Evolutionary conservation across 2,329 filamentous ascomycete genomes (phyloP).

Genomic region (Arthrobotrys musiformis): DNA sequence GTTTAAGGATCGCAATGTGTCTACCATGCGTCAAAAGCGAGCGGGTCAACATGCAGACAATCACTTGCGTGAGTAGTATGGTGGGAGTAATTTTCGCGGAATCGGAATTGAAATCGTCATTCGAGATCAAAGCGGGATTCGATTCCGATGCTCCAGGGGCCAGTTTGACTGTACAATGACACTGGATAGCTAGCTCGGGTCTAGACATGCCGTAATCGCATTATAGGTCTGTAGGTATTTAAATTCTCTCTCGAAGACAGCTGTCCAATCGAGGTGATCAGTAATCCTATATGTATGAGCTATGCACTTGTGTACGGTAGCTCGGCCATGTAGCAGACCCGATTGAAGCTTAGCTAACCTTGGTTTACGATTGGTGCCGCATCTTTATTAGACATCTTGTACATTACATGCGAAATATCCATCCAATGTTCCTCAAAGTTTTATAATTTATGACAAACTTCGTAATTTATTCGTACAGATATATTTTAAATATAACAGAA

Average conservation of each 20-base stretch:
- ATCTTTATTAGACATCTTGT: neutral
- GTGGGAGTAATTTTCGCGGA: conserved; percentile 19
- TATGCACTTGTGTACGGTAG: neutral
- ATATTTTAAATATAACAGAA: neutral
- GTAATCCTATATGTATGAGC: neutral
- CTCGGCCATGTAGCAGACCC: neutral
- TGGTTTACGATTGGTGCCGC: neutral
- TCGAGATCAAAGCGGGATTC: conserved; percentile 7
- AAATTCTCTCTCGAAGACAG: neutral
- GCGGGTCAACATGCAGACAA: neutral
- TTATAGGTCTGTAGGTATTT: neutral
- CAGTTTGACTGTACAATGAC: conserved; percentile 17
- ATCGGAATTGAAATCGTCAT: conserved; percentile 22
- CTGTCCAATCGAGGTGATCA: conserved; percentile 3
- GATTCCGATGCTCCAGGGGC: neutral
- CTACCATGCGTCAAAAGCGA: conserved; percentile 12
- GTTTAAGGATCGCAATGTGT: neutral
- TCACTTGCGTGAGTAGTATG: neutral
- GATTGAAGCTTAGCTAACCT: neutral
- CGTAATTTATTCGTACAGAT: too few relatives aligned
- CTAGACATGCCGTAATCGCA: neutral
- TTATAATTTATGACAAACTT: neutral
- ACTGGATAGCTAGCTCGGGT: neutral
- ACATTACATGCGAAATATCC: neutral
- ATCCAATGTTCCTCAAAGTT: neutral